Percentiles rank a stretch among this genome's conserved stretches.
Evolutionary conservation across 2,329 filamentous ascomycete species (phyloP).

Genomic region (Penicillium crustosum): DNA sequence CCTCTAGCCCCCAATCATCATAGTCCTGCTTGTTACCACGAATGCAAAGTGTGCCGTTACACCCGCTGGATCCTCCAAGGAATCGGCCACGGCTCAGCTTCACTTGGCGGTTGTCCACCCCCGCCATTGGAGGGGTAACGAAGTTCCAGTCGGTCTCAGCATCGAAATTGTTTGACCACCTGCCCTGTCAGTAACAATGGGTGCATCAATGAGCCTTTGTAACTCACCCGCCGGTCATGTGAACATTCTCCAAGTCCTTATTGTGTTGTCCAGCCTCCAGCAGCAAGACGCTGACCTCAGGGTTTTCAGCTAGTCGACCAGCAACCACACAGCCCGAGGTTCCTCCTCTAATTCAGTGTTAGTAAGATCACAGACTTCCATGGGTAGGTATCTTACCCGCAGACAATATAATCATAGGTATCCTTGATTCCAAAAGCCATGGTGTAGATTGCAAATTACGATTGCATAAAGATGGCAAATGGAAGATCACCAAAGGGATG

Average conservation of each 20-base stretch:
- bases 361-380: not conserved
- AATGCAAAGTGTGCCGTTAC: conserved; percentile 48
- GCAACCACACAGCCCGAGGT: conserved; percentile 53
- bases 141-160: conserved; percentile 49
- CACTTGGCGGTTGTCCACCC: conserved; percentile 43
- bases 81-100: conserved; percentile 47
- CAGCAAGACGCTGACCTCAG: conserved; percentile 43
- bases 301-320: conserved; percentile 49
- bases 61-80: conserved; percentile 45
- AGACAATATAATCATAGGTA: conserved; percentile 34
- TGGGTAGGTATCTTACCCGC: conserved; percentile 23
- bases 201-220: not conserved
- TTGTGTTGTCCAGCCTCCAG: conserved; percentile 52
- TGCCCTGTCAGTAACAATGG: conserved; percentile 11
- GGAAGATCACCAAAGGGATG: not conserved
- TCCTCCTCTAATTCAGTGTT: conserved; percentile 39
- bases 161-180: conserved; percentile 47
- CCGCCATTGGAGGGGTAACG: conserved; percentile 41
- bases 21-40: conserved; percentile 47
- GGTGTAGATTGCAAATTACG: not conserved
- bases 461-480: not conserved
- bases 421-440: conserved; percentile 18
- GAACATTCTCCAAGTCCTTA: conserved; percentile 47
- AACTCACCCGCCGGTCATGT: conserved; percentile 45
- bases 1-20: conserved; percentile 56